A percentile compares a stretch with the other conserved stretches of the same genome.
phyloP scores from a whole-genome alignment of 306 rosid genomes.

The Lagenaria siceraria region DNA sequence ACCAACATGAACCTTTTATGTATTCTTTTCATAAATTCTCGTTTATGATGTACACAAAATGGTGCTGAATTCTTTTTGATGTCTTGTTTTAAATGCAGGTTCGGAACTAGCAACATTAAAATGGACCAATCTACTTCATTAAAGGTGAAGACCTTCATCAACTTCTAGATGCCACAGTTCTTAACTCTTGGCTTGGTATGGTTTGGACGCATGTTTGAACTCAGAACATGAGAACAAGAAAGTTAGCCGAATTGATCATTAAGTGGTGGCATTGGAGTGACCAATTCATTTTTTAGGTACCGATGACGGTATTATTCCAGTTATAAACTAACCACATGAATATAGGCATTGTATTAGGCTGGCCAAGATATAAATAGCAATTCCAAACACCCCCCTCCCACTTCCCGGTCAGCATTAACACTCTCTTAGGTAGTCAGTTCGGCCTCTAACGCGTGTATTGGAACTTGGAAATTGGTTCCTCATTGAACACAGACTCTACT shows the following conservation, averaged over 20 bases:
- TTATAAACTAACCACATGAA: conserved; percentile 9
- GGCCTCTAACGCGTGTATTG: not conserved
- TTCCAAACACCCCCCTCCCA: not conserved
- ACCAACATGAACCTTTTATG: not conserved
- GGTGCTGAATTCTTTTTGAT: not conserved
- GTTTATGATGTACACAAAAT: not conserved
- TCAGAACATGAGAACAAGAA: not conserved
- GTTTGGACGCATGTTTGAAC: not conserved
- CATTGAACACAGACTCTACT: not conserved
- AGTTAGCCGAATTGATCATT: not conserved
- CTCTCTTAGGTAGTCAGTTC: not conserved
- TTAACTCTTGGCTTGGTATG: not conserved
- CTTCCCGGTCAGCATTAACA: not conserved
- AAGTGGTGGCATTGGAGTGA: not conserved
- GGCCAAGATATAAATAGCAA: not conserved
- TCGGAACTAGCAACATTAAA: not conserved
- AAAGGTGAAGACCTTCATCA: not conserved
- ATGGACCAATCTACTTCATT: not conserved
- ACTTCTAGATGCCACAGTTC: conserved; percentile 3
- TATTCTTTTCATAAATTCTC: not conserved
- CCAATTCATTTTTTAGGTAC: not conserved
- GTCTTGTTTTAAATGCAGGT: conserved; percentile 5
- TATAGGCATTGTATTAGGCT: not conserved
- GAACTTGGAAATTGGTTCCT: not conserved
- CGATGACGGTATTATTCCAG: not conserved